Base-by-base conservation (phyloP, 192 early-diverging fungal genomes). In the Backusella tarrabulga region DNA sequence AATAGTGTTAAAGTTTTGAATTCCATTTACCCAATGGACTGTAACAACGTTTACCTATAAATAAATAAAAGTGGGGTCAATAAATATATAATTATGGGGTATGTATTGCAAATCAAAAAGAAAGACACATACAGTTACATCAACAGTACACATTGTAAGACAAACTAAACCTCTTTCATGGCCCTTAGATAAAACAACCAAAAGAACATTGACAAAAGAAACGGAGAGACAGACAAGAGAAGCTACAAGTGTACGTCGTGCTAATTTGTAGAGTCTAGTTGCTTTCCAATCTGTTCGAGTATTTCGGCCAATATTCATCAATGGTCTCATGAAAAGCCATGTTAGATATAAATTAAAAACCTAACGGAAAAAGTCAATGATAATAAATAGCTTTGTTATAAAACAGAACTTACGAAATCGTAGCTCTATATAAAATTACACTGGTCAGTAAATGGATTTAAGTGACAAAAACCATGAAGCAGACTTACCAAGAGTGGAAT, bases 111-210 rank as follows among this genome's bases (percentile, higher is more conserved):
- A 60, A 60, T 60, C 11, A 3, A 38, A 23, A 32, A 36, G 35
- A 8, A 29, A 32, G 8, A 44, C 73, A 60, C 54, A 11, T 78
- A 86, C 71, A 0, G 87, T 88, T 44, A 88, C 87, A 77, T 88
- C 87, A 4, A 88, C 75, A 5, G 84, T 88, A 46, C 87, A 88
- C 40, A 82, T 84, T 2, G 87, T 83, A 14, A 88, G 54, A 66
- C 87, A 88, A 15, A 86, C 77, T 9, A 86, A 54, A 21, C 87
- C 87, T 23, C 85, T 77, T 60, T 88, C 84, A 19, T 85, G 79
- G 14, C 86, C 86, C 36, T 79, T 73, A 44, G 80, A 79, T 4
- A 85, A 38, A 1, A 87, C 80, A 4, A 88, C 73, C 0, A 83
- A 74, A 6, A 85, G 67, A 0, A 85, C 81, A 71, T 88, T 88